Evolutionary conservation across 805 yeast species (phyloP).

Genomic region (Kuraishia floccosa): DNA sequence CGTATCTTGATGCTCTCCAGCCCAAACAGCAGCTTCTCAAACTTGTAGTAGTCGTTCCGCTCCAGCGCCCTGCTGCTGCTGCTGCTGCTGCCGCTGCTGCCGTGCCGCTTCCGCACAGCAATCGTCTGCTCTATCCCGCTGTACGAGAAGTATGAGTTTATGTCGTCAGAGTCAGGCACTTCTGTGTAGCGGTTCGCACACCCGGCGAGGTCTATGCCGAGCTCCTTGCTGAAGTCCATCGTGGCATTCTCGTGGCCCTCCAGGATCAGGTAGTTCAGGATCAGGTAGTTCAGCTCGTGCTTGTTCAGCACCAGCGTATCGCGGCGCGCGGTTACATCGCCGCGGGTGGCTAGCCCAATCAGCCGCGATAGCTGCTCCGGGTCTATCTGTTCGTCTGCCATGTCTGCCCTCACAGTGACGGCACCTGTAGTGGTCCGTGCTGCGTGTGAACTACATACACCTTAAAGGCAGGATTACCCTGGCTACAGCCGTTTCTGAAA

Average conservation of each 20-base stretch:
- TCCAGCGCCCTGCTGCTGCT: not conserved
- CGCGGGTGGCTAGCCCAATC: too few relatives aligned
- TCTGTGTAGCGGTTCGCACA: not conserved
- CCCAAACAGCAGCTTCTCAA: slow-evolving; percentile 20
- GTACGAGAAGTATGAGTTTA: slow-evolving; percentile 6
- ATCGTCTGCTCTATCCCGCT: slow-evolving; percentile 6
- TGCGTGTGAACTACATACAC: too few relatives aligned
- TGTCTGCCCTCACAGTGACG: too few relatives aligned
- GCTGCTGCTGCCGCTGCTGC: not conserved
- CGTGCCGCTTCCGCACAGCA: not conserved
- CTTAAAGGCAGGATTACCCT: too few relatives aligned
- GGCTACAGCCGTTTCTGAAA: too few relatives aligned
- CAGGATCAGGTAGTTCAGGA: slow-evolving; percentile 63
- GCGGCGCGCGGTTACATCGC: too few relatives aligned
- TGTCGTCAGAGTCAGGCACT: slow-evolving; percentile 2
- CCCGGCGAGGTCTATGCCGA: slow-evolving; percentile 17
- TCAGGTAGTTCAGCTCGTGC: slow-evolving; percentile 32
- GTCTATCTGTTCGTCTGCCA: too few relatives aligned
- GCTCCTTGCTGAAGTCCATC: slow-evolving; percentile 45
- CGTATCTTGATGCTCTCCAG: slow-evolving; percentile 41
- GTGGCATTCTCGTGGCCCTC: slow-evolving; percentile 74
- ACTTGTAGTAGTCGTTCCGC: slow-evolving; percentile 7
- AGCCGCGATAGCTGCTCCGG: too few relatives aligned
- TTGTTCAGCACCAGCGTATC: slow-evolving; percentile 1
- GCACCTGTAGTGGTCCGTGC: too few relatives aligned